Percentiles rank a stretch among this genome's conserved stretches.
phyloP scores from a whole-genome alignment of 139 green algal species.

The Edaphochlamys debaryana region DNA sequence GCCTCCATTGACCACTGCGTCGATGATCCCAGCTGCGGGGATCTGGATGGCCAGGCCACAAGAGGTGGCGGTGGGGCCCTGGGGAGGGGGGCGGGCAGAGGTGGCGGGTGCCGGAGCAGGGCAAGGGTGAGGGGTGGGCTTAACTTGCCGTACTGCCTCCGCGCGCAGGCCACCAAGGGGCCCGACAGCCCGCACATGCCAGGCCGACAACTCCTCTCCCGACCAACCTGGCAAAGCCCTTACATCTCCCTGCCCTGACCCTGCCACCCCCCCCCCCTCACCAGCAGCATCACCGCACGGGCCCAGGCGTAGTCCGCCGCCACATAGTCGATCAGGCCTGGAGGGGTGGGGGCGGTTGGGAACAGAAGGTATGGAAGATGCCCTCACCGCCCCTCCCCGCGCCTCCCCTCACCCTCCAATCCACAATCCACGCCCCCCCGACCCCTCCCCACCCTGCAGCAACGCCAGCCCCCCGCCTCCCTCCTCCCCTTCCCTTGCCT shows the following conservation, averaged over 20 bases:
- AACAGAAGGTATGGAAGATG: too few relatives aligned
- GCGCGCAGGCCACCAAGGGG: too few relatives aligned
- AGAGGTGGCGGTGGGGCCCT: slow-evolving; percentile 36
- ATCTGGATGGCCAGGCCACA: slow-evolving; percentile 43
- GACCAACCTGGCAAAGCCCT: too few relatives aligned
- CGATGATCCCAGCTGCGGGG: slow-evolving; percentile 18
- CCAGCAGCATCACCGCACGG: slow-evolving; percentile 89
- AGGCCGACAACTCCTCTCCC: too few relatives aligned
- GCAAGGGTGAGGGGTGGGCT: neutral
- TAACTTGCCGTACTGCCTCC: neutral
- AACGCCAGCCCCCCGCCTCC: too few relatives aligned
- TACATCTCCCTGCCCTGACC: too few relatives aligned
- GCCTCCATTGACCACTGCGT: neutral
- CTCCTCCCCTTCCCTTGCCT: too few relatives aligned
- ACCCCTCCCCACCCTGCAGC: too few relatives aligned
- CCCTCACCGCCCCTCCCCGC: too few relatives aligned
- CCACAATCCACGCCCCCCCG: too few relatives aligned
- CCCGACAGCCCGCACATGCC: too few relatives aligned
- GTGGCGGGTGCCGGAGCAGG: neutral
- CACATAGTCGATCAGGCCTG: slow-evolving; percentile 95
- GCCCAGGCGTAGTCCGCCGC: slow-evolving; percentile 97
- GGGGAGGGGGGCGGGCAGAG: neutral
- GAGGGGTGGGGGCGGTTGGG: neutral
- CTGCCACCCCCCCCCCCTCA: neutral
- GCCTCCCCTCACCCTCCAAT: too few relatives aligned